Evolutionary conservation across 495 filamentous ascomycete genomes (phyloP), one percentile per base, ranked within the genome.

Genomic region (Entonaema liquescens): DNA sequence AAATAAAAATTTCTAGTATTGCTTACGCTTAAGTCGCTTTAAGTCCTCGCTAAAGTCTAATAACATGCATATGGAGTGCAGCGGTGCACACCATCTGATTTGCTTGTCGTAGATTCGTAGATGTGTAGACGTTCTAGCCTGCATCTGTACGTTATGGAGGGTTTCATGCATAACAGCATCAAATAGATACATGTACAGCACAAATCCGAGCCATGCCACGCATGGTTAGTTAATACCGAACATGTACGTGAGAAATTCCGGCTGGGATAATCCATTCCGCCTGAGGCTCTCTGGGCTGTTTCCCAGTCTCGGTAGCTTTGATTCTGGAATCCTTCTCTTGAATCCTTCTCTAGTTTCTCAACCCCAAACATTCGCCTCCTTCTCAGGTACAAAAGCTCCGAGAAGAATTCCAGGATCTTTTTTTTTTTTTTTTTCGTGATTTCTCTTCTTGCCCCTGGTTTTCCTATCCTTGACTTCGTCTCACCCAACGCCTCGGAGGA

Each of bases 311-410:
- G 11, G 31, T 47, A 65, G 62, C 25, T 66, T 71, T 17, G 40
- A 47, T 47, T 55, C 26, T 55, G 21, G 59, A 58, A 64, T 36
- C 40, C 28, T 47, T 21, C 42, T 21, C 19, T 2, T 21, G 59
- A 58, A 64, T 36, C 40, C 28, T 47, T 21, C 42, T 21, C 19
- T 2, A 47, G 42, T 23, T 9, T 33, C 12, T 11, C 53, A 9
- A 62, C 68, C 69, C 36, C 40, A 59, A 63, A 40, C 69, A 63
- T 67, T 54, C 33, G n/a, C 44, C n/a, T 67, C 59, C 59, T 64
- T 63, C 52, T 7, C 58, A 4, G 12, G 21, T 49, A 31, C 15
- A 40, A 4, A 29, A 38, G 36, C 28, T 21, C 23, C 56, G 57
- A 23, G 17, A 21, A 56, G 1, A 7, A 56, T 19, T 19, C 53